Evolutionary conservation across 192 early-diverging fungal genomes (phyloP).

Genomic region (Spizellomyces sp.): DNA sequence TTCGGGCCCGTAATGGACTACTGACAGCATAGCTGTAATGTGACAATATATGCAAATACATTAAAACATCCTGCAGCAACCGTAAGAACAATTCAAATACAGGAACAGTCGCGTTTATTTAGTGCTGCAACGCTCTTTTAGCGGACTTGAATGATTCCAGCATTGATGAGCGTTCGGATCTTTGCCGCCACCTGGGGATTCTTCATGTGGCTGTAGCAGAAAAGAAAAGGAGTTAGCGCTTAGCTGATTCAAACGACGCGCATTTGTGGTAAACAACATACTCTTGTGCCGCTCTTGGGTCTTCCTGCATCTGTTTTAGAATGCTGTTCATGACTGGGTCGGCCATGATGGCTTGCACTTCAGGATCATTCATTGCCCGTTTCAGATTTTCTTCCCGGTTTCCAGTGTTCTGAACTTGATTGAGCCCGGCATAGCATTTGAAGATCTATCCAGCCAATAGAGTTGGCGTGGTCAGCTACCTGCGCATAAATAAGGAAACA

Average conservation of each 20-base stretch:
- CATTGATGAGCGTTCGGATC: conserved; percentile 88
- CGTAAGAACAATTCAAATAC: neutral
- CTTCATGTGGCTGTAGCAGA: conserved; percentile 73
- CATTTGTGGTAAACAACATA: conserved; percentile 33
- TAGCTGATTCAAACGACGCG: neutral
- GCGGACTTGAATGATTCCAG: conserved; percentile 62
- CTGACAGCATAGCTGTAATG: neutral
- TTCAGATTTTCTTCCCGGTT: conserved; percentile 80
- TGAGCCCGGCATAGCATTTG: conserved; percentile 82
- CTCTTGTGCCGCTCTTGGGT: conserved; percentile 89
- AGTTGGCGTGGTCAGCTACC: conserved; percentile 9
- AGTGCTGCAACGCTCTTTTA: neutral
- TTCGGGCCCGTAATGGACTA: neutral
- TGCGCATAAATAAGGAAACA: neutral
- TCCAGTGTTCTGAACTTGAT: conserved; percentile 54
- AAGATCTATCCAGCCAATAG: conserved; percentile 44
- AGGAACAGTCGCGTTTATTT: neutral
- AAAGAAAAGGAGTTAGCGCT: conserved; percentile 18
- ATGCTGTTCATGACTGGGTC: conserved; percentile 98
- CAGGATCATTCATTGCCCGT: conserved; percentile 90
- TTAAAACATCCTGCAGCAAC: neutral
- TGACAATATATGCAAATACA: neutral
- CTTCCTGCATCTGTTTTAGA: conserved; percentile 95
- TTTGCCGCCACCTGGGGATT: conserved; percentile 93
- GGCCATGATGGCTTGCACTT: conserved; percentile 79